Percentiles rank a stretch among this genome's conserved stretches.
Conservation (phyloP, 2,329 filamentous ascomycete species). For the Lachnellula occidentalis region DNA sequence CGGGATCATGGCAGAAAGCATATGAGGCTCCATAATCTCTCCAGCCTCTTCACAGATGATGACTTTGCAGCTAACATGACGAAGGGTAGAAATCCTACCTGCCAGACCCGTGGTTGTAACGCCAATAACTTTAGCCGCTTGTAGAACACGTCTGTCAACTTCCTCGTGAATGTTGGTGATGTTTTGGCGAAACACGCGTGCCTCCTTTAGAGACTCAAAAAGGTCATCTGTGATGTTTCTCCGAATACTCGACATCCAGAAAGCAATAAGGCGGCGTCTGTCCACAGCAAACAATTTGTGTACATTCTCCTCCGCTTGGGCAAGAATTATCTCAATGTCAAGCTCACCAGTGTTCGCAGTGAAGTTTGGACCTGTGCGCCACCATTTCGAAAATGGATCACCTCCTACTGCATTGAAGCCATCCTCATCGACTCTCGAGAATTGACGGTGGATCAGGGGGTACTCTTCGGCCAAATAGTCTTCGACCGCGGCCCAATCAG, state of each 20-base stretch:
- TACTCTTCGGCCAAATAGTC: conserved; percentile 10
- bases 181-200: background rate
- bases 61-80: conserved; percentile 15
- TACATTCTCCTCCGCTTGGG: background rate
- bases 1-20: conserved; percentile 34
- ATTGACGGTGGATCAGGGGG: conserved; percentile 15
- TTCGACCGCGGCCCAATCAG: conserved; percentile 9
- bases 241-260: conserved; percentile 11
- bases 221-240: conserved; percentile 8
- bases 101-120: conserved; percentile 49
- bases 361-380: background rate
- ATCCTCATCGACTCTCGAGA: conserved; percentile 15
- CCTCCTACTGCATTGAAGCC: conserved; percentile 13
- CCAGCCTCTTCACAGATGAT: conserved; percentile 40
- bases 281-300: background rate
- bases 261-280: conserved; percentile 8
- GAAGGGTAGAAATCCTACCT: conserved; percentile 33
- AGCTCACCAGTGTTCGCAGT: background rate
- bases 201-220: conserved; percentile 6
- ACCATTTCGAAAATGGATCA: conserved; percentile 19
- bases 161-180: conserved; percentile 12
- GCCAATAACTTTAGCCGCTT: conserved; percentile 41
- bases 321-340: background rate
- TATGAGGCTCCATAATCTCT: conserved; percentile 38
- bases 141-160: conserved; percentile 12